These are phyloP conservation scores for Fulvia fulva DNA, from an alignment of 2,329 filamentous ascomycete genomes.

Conservation along the genomic window DNA sequence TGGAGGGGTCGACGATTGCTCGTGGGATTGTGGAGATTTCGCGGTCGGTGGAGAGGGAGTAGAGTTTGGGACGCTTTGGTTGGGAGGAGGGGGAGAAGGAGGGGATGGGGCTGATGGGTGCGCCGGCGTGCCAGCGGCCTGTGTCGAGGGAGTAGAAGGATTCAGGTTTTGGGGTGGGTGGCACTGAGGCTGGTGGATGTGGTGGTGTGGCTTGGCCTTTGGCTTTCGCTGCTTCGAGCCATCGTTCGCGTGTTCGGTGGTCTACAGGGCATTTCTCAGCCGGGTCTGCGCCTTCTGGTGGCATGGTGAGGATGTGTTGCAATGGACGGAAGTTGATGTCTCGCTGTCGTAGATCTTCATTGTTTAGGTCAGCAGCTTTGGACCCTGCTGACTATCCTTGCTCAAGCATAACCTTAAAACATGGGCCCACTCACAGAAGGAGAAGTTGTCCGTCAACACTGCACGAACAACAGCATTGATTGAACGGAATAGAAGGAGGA, in stretches of 20 bases:
- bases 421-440: neutral
- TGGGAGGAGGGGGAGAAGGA: conserved; percentile 18
- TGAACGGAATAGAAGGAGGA: neutral
- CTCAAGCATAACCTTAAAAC: neutral
- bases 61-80: conserved; percentile 30
- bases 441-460: conserved; percentile 30
- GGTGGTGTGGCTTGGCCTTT: conserved; percentile 18
- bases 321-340: neutral
- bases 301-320: conserved; percentile 19
- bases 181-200: conserved; percentile 13
- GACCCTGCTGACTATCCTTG: neutral
- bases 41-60: conserved; percentile 60
- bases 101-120: conserved; percentile 20
- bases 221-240: conserved; percentile 68
- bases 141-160: conserved; percentile 26
- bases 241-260: conserved; percentile 80
- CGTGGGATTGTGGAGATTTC: conserved; percentile 72
- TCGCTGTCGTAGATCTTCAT: neutral
- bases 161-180: neutral
- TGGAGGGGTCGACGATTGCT: conserved; percentile 28
- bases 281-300: conserved; percentile 34
- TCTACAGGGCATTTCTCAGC: conserved; percentile 74
- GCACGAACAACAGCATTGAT: conserved; percentile 15
- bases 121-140: conserved; percentile 28
- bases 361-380: neutral